Evolutionary conservation across 176 grass and related monocot species (phyloP), one percentile per base, ranked within the genome.

Genomic region (Triticum aestivum): DNA sequence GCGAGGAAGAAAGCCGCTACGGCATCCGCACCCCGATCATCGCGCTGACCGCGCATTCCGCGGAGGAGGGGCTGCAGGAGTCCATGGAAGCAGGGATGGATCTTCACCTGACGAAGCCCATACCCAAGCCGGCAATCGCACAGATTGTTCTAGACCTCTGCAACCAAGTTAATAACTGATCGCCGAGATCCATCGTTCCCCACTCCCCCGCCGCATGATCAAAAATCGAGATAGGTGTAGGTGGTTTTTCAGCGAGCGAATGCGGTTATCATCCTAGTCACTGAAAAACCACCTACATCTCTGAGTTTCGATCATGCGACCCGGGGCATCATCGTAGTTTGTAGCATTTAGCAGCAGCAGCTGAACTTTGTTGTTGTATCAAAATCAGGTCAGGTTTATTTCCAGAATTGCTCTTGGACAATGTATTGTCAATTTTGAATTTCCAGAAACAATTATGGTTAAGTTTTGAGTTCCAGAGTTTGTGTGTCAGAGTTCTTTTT

Each of bases 21-120:
- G 87, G 77, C 5, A 70, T 93, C 12, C 91, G 63, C 45, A 82
- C 87, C 21, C 91, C 91, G 0, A 93, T 98, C 18, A 90, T 98
- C 0, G 91, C 95, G n/a, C 52, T 98, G 63, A 93, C 92, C 3
- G 95, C 89, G 11, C 82, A 91, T 72, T 18, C 72, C 2, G 79
- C 79, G 20, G 52, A 83, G 30, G 93, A 95, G 49, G 85, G 88
- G 33, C 33, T 77, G 65, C 77, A 81, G 29, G 86, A 90, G 42
- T 62, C 85, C 32, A 24, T 84, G 10, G 5, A 52, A 39, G 69
- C 85, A 8, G 93, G 93, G 9, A 98, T 98, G 69, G 38, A 73
- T 73, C 69, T 73, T 23, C 21, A 73, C 69, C 69, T 73, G 5
- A 42, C 37, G 0, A 73, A 73, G 38, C 69, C 69, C 1, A 44